Percentiles rank a stretch among this genome's conserved stretches.
Conservation (phyloP, 495 filamentous ascomycete species). For the Lepraria neglecta region DNA sequence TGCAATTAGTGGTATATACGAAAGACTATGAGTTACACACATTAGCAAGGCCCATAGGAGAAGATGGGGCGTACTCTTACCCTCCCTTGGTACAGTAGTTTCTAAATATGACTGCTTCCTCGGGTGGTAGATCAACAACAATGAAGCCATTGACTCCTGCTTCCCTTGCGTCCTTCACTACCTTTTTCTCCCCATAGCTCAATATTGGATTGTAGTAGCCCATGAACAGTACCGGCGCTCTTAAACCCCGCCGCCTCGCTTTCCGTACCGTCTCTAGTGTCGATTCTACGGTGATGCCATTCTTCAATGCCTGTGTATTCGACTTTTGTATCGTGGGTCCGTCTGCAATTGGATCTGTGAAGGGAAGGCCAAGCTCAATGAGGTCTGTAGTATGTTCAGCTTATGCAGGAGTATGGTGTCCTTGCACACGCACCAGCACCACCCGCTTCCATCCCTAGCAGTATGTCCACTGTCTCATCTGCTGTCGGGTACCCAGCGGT, state of each 20-base stretch:
- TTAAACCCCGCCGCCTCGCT: slow-evolving; percentile 67
- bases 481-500: slow-evolving; percentile 89
- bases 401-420: background rate
- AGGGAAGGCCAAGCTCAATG: slow-evolving; percentile 79
- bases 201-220: slow-evolving; percentile 97
- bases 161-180: slow-evolving; percentile 77
- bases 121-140: slow-evolving; percentile 90
- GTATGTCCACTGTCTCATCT: slow-evolving; percentile 71
- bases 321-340: slow-evolving; percentile 89
- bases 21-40: slow-evolving; percentile 51
- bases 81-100: slow-evolving; percentile 69
- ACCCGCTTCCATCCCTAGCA: slow-evolving; percentile 86
- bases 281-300: slow-evolving; percentile 75
- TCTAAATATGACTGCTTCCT: slow-evolving; percentile 91
- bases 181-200: slow-evolving; percentile 83
- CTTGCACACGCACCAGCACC: slow-evolving; percentile 62
- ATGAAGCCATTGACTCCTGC: slow-evolving; percentile 96
- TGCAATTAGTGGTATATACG: slow-evolving; percentile 92
- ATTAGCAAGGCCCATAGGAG: background rate
- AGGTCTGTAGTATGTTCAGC: slow-evolving; percentile 48
- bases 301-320: slow-evolving; percentile 79
- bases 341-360: slow-evolving; percentile 96
- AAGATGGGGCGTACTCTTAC: slow-evolving; percentile 40
- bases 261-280: slow-evolving; percentile 73
- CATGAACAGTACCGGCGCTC: slow-evolving; percentile 85